Conservation (phyloP, 1,139 yeast species). For the Pneumocystis wakefieldiae region DNA sequence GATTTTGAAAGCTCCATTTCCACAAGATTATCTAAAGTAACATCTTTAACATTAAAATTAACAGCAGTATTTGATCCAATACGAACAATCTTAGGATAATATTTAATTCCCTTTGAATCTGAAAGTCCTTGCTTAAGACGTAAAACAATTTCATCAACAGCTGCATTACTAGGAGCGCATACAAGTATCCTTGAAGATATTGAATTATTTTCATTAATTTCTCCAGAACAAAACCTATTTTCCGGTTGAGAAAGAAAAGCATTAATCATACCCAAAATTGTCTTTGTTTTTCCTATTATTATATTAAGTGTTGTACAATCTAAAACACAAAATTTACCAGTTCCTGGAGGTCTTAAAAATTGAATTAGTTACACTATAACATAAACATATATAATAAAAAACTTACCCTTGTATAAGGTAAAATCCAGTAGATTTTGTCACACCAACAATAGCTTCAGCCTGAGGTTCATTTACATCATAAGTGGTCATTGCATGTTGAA, state of each 20-base stretch:
- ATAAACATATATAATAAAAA: background rate
- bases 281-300: constrained; percentile 61
- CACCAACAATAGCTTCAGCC: constrained; percentile 71
- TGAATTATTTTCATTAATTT: constrained; percentile 18
- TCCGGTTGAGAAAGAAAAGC: constrained; percentile 40
- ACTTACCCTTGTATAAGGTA: constrained; percentile 70
- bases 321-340: constrained; percentile 29
- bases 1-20: constrained; percentile 36
- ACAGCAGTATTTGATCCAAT: constrained; percentile 84
- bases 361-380: background rate
- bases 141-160: constrained; percentile 89
- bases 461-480: constrained; percentile 72
- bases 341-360: constrained; percentile 59
- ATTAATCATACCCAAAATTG: constrained; percentile 84
- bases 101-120: constrained; percentile 40
- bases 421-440: constrained; percentile 57
- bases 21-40: constrained; percentile 76
- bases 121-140: constrained; percentile 64
- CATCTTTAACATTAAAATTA: constrained; percentile 63
- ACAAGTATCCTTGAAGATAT: constrained; percentile 46
- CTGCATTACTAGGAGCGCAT: constrained; percentile 98
- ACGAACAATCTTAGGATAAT: constrained; percentile 65
- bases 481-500: constrained; percentile 21
- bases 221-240: constrained; percentile 20
- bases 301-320: background rate